Percentiles rank a stretch among this genome's conserved stretches.
These are phyloP conservation scores for Kockiozyma suomiensis DNA, from an alignment of 805 yeast species.

Conservation along the genomic window DNA sequence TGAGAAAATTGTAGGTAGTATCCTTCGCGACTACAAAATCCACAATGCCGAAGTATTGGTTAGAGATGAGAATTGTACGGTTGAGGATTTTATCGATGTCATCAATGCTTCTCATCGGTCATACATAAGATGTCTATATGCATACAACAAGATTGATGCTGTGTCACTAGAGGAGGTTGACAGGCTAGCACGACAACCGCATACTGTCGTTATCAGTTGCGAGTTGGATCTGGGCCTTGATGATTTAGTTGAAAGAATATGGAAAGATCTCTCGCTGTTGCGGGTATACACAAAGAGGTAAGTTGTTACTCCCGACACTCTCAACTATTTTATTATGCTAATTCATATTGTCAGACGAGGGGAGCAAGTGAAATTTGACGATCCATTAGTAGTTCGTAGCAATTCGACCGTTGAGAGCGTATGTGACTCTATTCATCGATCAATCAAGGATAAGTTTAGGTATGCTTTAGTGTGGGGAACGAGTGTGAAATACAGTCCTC, in stretches of 20 bases:
- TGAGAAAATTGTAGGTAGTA: slow-evolving; percentile 74
- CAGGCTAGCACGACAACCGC: slow-evolving; percentile 85
- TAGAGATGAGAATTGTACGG: slow-evolving; percentile 84
- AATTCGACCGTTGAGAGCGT: slow-evolving; percentile 80
- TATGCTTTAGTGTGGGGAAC: slow-evolving; percentile 97
- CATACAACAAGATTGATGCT: slow-evolving; percentile 92
- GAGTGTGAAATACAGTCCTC: slow-evolving; percentile 93
- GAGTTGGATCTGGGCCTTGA: slow-evolving; percentile 82
- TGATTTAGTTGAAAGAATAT: slow-evolving; percentile 88
- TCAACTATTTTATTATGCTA: background rate
- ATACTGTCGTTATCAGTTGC: slow-evolving; percentile 92
- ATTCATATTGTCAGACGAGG: slow-evolving; percentile 59
- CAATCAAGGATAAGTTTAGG: slow-evolving; percentile 87
- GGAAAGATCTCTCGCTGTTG: slow-evolving; percentile 81
- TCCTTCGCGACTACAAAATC: slow-evolving; percentile 61
- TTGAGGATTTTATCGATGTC: slow-evolving; percentile 91
- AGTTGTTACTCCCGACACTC: background rate
- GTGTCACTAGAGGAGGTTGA: slow-evolving; percentile 94
- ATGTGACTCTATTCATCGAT: slow-evolving; percentile 90
- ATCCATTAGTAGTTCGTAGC: slow-evolving; percentile 87
- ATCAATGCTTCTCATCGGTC: slow-evolving; percentile 85
- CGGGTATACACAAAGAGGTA: slow-evolving; percentile 77
- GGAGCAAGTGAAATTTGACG: slow-evolving; percentile 73
- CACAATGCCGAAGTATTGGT: slow-evolving; percentile 93
- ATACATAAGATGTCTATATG: slow-evolving; percentile 88